These are phyloP conservation scores for Saccharomyces hybrid DNA, from an alignment of 1,139 yeast species.

Conservation along the genomic window DNA sequence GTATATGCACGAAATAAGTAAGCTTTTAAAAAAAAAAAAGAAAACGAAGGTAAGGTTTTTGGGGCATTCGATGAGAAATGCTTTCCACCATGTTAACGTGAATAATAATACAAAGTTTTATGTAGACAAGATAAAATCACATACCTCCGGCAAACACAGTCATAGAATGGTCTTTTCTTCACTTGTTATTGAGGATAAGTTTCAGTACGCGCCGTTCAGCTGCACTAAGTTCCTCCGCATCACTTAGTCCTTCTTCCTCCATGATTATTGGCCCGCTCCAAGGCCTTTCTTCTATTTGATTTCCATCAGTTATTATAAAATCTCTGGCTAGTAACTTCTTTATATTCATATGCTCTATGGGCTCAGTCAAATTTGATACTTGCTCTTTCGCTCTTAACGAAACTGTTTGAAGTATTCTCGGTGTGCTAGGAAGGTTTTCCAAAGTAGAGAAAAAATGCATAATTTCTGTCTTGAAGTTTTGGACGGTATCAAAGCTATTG, in stretches of 20 bases:
- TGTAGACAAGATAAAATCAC: background rate
- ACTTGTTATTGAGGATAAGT: background rate
- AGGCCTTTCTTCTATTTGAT: slow-evolving; percentile 14
- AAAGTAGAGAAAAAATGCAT: slow-evolving; percentile 6
- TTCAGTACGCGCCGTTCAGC: slow-evolving; percentile 7
- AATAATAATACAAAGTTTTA: background rate
- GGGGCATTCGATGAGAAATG: no score
- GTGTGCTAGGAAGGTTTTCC: slow-evolving; percentile 9
- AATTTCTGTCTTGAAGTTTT: slow-evolving; percentile 29
- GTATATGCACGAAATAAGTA: no score
- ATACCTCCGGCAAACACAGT: background rate
- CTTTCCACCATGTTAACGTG: no score
- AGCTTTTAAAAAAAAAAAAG: no score
- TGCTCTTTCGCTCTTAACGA: background rate
- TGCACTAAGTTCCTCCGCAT: slow-evolving; percentile 28
- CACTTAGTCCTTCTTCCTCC: slow-evolving; percentile 31
- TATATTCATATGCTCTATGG: slow-evolving; percentile 15
- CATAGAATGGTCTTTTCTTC: background rate
- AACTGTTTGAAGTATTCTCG: slow-evolving; percentile 8
- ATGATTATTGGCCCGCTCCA: slow-evolving; percentile 29
- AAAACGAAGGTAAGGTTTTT: background rate
- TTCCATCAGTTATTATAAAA: slow-evolving; percentile 13
- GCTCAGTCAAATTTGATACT: slow-evolving; percentile 11
- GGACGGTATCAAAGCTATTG: slow-evolving; percentile 23
- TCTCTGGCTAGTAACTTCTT: slow-evolving; percentile 15